Base-by-base conservation (phyloP, 306 rosid genomes). In the Cajanus cajan region DNA sequence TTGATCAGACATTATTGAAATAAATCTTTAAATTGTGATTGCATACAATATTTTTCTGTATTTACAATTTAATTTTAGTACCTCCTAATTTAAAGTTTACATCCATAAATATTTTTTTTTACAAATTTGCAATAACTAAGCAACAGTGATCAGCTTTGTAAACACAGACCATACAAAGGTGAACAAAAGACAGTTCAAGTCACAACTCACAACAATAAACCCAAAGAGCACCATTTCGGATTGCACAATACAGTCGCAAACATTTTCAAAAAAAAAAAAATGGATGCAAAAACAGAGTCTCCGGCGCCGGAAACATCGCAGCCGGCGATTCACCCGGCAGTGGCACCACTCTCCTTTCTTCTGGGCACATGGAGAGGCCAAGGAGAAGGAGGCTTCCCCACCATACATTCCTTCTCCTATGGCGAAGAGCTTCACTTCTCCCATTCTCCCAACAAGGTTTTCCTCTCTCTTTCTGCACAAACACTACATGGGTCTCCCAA, bases 381-480 rank as follows among this genome's bases (percentile, higher is more conserved):
- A 81, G 98, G 98, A 18, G 86, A 91, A 76, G 98, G 98, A 58
- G 91, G 92, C 47, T 93, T 68, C 78, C 98, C 98, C 74, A 87
- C 98, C 85, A 87, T 93, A 45, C 77, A 90, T 74, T 83, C 97
- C 76, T 91, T 93, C 88, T 88, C 95, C 22, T 93, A 91, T 62
- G 90, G 85, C 11, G 95, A 93, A 73, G 92, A 90, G 45, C 87
- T 93, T 76, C 86, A 82, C 62, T 93, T 91, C 89, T 83, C 90
- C 55, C 93, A 93, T 76, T 68, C 92, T 41, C 90, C 90, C 87
- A 87, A 83, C 78, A 86, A 92, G 93, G 97, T 92, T 74, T 58
- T 64, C 47, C 12, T 45, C 13, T 71, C 73, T 36, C 68, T 65
- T 48, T 62, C 62, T 45, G 22, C 62, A 4, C 55, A 62, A 24